Evolutionary conservation across 768 basidiomycete genomes (phyloP), one percentile per base, ranked within the genome.

Genomic region (Pleurotus platypus): DNA sequence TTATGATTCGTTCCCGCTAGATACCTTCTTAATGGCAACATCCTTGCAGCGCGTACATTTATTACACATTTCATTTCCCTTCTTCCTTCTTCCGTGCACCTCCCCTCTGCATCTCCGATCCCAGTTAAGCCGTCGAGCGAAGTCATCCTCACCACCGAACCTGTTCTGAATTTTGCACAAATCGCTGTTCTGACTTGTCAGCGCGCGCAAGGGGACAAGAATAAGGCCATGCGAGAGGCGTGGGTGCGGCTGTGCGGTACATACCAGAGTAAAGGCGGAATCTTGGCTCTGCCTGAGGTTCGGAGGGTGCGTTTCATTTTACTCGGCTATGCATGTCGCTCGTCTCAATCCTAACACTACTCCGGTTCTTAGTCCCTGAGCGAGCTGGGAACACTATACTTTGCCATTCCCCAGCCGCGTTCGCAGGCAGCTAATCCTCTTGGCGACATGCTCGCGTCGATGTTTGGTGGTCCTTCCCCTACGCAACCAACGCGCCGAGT

Each of bases 1-100:
- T 57, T 46, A 11, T 35, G 3, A 35, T 9, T 35, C 7, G 8
- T 55, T 30, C 49, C 40, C 37, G 16, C 13, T 64, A 92, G 90
- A 57, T 91, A 90, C 64, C 76, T 94, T 20, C 82, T 81, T 60
- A 91, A 93, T 54, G 92, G 92, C 13, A 94, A 94, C 61, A 88
- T 99, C 65, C 83, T 93, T n/a, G 91, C 91, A 3, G 92, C 96
- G 3, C 84, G 85, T n/a, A 84, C 89, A n/a, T 97, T 98, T 78
- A 86, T 96, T 67, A 76, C 80, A n/a, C 83, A 86, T 49, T 93
- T 90, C 69, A 78, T 87, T 48, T 78, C 86, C 49, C 81, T 83
- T 57, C 73, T 91, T 5, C 75, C 87, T 46, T 66, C 77, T 3
- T 70, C 77, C 15, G 68, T 80, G 55, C 75, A 79, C 9, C 77